phyloP scores from a whole-genome alignment of 257 asterid genomes.

The Forsythia suspensa region DNA sequence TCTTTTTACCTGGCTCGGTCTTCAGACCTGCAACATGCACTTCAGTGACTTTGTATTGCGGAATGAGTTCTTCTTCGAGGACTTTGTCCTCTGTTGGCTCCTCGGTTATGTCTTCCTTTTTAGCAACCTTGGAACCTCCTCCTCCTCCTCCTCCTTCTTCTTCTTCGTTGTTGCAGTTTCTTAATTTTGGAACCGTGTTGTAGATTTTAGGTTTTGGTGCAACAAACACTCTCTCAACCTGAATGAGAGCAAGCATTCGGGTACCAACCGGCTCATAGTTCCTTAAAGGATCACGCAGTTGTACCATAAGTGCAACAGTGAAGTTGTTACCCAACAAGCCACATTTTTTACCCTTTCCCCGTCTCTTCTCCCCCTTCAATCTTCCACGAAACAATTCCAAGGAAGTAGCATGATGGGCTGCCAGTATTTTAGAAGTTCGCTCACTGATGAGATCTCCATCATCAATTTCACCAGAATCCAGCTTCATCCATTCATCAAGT shows the following conservation, averaged over 20 bases:
- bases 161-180: conserved; percentile 41
- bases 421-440: conserved; percentile 72
- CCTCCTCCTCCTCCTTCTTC: conserved; percentile 40
- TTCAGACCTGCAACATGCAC: conserved; percentile 84
- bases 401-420: conserved; percentile 87
- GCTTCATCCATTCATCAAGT: conserved; percentile 95
- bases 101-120: conserved; percentile 31
- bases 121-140: conserved; percentile 24
- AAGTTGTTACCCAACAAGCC: conserved; percentile 92
- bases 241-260: conserved; percentile 96
- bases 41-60: conserved; percentile 78
- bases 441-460: conserved; percentile 71
- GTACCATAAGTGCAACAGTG: conserved; percentile 94
- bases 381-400: conserved; percentile 63
- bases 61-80: conserved; percentile 50
- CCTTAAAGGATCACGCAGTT: conserved; percentile 89
- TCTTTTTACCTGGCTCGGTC: conserved; percentile 67
- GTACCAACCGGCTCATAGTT: conserved; percentile 89
- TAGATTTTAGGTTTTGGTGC: conserved; percentile 87
- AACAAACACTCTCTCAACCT: conserved; percentile 87
- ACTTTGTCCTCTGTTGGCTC: conserved; percentile 44
- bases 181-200: conserved; percentile 49
- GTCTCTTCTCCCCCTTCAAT: conserved; percentile 74
- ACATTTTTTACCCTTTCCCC: conserved; percentile 61
- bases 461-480: conserved; percentile 86